A percentile compares a stretch with the other conserved stretches of the same genome.
Evolutionary conservation across 2,329 filamentous ascomycete genomes (phyloP).

Genomic region (Pseudogymnoascus sp.): DNA sequence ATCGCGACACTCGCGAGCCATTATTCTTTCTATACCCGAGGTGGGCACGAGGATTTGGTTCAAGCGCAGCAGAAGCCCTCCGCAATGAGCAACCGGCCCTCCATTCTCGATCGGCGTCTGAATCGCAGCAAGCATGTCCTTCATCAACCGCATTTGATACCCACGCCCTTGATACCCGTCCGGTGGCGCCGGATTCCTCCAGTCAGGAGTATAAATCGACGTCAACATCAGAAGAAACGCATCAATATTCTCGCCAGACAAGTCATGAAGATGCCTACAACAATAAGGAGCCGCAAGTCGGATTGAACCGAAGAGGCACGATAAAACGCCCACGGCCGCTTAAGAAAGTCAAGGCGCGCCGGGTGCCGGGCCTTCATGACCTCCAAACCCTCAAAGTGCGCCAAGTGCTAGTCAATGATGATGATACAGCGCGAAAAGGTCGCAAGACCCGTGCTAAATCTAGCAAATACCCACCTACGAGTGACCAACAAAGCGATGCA

Average conservation of each 20-base stretch:
- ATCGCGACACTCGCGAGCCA: constrained; percentile 5
- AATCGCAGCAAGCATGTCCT: not conserved
- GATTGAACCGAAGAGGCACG: not conserved
- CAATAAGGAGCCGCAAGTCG: not conserved
- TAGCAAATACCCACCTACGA: not conserved
- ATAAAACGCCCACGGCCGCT: too few relatives aligned
- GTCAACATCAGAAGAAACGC: not conserved
- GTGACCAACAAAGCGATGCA: not conserved
- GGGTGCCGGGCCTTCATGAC: not conserved
- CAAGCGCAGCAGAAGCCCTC: not conserved
- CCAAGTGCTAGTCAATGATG: not conserved
- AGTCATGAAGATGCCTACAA: not conserved
- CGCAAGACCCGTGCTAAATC: not conserved
- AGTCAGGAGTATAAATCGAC: not conserved
- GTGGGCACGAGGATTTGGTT: not conserved
- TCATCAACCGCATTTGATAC: not conserved
- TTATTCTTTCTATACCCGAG: constrained; percentile 8
- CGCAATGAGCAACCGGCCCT: not conserved
- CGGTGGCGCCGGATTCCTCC: not conserved
- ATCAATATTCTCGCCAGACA: not conserved
- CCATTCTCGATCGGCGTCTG: not conserved
- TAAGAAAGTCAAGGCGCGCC: not conserved
- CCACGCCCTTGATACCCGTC: not conserved
- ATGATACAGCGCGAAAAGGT: not conserved
- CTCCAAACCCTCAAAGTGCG: not conserved